Conservation (phyloP, 805 yeast species). For the Yarrowia sp. region DNA sequence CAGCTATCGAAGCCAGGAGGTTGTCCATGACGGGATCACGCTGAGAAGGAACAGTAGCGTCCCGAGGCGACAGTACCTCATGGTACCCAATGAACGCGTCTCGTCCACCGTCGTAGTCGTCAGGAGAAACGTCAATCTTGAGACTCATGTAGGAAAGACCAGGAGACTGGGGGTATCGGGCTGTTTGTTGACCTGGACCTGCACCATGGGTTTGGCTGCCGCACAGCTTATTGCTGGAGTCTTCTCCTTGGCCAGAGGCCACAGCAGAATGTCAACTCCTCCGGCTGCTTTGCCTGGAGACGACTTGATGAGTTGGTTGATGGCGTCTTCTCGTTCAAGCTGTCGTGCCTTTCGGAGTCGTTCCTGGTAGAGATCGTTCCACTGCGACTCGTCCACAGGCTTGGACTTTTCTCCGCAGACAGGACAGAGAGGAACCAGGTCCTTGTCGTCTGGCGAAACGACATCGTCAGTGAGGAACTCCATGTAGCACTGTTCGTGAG, state of each 20-base stretch:
- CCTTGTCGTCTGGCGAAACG: neutral
- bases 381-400: neutral
- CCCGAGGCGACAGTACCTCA: neutral
- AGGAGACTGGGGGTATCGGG: neutral
- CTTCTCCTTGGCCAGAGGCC: slow-evolving; percentile 18
- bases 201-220: neutral
- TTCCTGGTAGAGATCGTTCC: slow-evolving; percentile 7
- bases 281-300: neutral
- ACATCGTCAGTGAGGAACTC: slow-evolving; percentile 2
- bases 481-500: slow-evolving; percentile 15
- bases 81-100: slow-evolving; percentile 5
- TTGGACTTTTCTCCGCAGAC: neutral
- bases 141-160: neutral
- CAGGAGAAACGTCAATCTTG: neutral
- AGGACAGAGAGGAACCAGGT: neutral
- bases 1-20: neutral
- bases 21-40: neutral
- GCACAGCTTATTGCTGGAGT: neutral
- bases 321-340: neutral
- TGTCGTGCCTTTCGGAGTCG: neutral
- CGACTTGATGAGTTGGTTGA: neutral
- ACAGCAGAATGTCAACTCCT: neutral
- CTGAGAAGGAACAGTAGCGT: neutral
- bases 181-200: neutral
- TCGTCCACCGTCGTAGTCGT: slow-evolving; percentile 4